Evolutionary conservation across 208 protist species (phyloP).

Genomic region (Crithidia bombi): DNA sequence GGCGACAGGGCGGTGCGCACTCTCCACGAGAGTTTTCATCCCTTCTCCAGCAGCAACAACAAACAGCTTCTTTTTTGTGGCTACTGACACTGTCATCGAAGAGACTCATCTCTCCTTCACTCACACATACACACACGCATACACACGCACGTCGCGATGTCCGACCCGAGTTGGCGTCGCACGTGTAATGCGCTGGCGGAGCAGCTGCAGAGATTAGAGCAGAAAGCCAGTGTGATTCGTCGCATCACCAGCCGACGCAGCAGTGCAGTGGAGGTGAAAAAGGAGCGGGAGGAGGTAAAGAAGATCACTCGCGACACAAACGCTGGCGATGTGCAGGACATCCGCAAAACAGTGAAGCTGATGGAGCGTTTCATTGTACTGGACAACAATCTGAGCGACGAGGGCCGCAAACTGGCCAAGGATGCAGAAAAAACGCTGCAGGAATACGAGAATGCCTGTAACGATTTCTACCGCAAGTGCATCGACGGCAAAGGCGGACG

Average conservation of each 20-base stretch:
- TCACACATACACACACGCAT: too few relatives aligned
- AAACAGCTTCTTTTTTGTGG: not conserved
- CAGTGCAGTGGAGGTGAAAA: constrained; percentile 63
- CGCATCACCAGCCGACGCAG: constrained; percentile 82
- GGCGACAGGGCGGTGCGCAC: too few relatives aligned
- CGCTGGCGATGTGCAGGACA: constrained; percentile 63
- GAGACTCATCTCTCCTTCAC: too few relatives aligned
- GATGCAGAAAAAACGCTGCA: constrained; percentile 70
- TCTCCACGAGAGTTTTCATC: too few relatives aligned
- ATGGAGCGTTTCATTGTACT: constrained; percentile 81
- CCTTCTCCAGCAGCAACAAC: too few relatives aligned
- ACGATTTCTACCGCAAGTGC: constrained; percentile 86
- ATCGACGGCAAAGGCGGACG: constrained; percentile 71
- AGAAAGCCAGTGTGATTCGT: constrained; percentile 63
- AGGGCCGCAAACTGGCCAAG: constrained; percentile 76
- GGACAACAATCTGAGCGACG: constrained; percentile 58
- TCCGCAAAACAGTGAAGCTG: constrained; percentile 71
- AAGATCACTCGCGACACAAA: constrained; percentile 60
- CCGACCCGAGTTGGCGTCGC: constrained; percentile 61
- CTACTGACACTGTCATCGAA: not conserved
- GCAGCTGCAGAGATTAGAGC: constrained; percentile 65
- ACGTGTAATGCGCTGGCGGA: constrained; percentile 70
- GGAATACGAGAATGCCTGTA: constrained; percentile 76
- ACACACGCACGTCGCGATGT: not conserved
- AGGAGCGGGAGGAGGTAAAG: constrained; percentile 78